These are phyloP conservation scores for Moniliella sp. DNA, from an alignment of 1,284 basidiomycete genomes.

Conservation along the genomic window DNA sequence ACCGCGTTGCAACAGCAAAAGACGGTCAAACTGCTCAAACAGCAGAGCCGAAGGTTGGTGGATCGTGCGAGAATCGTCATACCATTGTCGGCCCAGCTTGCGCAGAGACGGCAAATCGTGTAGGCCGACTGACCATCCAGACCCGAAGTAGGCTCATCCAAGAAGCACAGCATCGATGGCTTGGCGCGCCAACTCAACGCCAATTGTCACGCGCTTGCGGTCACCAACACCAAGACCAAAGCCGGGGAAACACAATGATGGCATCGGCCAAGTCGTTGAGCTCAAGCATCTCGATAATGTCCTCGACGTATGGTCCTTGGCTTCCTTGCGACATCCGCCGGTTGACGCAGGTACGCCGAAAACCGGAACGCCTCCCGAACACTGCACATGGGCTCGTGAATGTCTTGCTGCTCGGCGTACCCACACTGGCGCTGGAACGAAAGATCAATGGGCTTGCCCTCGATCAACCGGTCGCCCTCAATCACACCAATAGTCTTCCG, in stretches of 20 bases:
- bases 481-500: constrained; percentile 61
- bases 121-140: constrained; percentile 71
- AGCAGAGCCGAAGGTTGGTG: constrained; percentile 51
- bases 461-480: constrained; percentile 53
- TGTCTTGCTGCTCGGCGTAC: constrained; percentile 57
- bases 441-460: constrained; percentile 48
- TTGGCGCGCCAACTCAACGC: constrained; percentile 54
- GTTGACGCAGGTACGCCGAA: constrained; percentile 60
- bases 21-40: constrained; percentile 45
- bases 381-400: constrained; percentile 57
- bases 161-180: constrained; percentile 47
- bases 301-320: constrained; percentile 65
- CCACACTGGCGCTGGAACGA: constrained; percentile 51
- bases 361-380: constrained; percentile 66
- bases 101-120: constrained; percentile 58
- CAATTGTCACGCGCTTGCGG: constrained; percentile 51
- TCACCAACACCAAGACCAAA: constrained; percentile 42
- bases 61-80: constrained; percentile 43
- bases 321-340: constrained; percentile 42
- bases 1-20: constrained; percentile 34
- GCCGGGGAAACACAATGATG: constrained; percentile 40
- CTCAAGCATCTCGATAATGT: constrained; percentile 56
- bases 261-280: constrained; percentile 51
- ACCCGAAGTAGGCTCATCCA: constrained; percentile 45
- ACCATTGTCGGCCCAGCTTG: constrained; percentile 59